Conservation (phyloP, 257 asterid genomes). For the Osmanthus fragrans region DNA sequence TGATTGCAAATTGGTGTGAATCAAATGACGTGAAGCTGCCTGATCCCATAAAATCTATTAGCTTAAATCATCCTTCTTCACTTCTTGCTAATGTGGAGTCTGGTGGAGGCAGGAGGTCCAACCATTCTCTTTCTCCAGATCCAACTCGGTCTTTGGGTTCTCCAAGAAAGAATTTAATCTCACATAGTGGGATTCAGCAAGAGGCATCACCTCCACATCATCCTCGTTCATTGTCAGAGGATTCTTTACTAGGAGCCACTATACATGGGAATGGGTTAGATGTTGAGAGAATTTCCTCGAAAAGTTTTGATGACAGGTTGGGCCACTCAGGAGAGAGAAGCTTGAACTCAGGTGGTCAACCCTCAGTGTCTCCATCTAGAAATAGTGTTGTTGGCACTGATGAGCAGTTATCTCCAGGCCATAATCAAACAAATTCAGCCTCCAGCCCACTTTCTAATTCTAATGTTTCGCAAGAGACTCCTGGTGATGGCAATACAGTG, state of each 20-base stretch:
- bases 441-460: conserved; percentile 62
- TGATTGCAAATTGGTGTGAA: conserved; percentile 83
- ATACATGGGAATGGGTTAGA: conserved; percentile 48
- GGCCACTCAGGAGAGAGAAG: conserved; percentile 64
- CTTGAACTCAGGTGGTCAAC: conserved; percentile 36
- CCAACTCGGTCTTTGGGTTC: conserved; percentile 42
- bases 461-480: conserved; percentile 55
- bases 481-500: conserved; percentile 55
- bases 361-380: conserved; percentile 45
- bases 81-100: conserved; percentile 1
- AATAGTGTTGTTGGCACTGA: conserved; percentile 38
- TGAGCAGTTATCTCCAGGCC: conserved; percentile 47
- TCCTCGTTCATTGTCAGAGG: conserved; percentile 62
- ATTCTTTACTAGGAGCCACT: conserved; percentile 49
- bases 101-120: conserved; percentile 48
- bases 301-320: conserved; percentile 56
- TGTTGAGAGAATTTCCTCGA: conserved; percentile 41
- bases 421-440: conserved; percentile 58
- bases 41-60: conserved; percentile 57
- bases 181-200: conserved; percentile 41
- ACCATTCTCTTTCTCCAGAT: conserved; percentile 45
- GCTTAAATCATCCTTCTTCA: conserved; percentile 1
- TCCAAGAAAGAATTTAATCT: conserved; percentile 38
- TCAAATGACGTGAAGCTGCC: conserved; percentile 71
- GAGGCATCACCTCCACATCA: conserved; percentile 50